Evolutionary conservation across 345 rosid genomes (phyloP).

Genomic region (Sonneratia alba): DNA sequence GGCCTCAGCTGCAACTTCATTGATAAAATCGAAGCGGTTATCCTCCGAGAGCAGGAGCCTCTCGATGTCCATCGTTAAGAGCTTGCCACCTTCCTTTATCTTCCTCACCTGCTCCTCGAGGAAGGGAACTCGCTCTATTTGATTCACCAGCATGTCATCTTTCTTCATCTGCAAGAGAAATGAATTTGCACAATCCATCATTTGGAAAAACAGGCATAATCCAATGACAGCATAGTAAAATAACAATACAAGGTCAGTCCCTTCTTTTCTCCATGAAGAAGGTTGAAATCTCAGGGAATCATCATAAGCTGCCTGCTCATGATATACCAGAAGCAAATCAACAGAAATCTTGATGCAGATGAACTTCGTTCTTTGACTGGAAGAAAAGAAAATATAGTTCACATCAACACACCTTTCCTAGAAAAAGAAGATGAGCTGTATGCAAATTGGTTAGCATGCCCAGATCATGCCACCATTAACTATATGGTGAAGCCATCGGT

Average conservation of each 20-base stretch:
- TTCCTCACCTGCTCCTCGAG: slow-evolving; percentile 83
- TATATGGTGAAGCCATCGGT: background rate
- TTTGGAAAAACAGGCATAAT: background rate
- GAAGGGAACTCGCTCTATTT: slow-evolving; percentile 61
- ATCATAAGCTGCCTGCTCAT: background rate
- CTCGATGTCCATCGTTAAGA: slow-evolving; percentile 60
- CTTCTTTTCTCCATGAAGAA: background rate
- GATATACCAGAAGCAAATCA: background rate
- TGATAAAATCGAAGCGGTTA: slow-evolving; percentile 47
- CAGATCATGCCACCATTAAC: background rate
- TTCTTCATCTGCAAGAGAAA: slow-evolving; percentile 36
- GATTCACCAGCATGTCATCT: slow-evolving; percentile 58
- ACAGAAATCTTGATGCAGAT: too few species aligned
- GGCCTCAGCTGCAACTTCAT: too few species aligned
- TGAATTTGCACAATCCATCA: background rate
- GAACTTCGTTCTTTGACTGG: too few species aligned
- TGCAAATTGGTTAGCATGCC: background rate
- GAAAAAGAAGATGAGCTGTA: background rate
- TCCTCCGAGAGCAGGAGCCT: slow-evolving; percentile 62
- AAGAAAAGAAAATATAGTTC: too few species aligned
- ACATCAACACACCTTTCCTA: background rate
- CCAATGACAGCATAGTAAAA: background rate
- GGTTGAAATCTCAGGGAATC: background rate
- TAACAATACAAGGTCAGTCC: background rate
- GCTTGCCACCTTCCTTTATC: slow-evolving; percentile 53